phyloP scores from a whole-genome alignment of 2,329 filamentous ascomycete genomes.

The Pseudocercospora fijiensis region DNA sequence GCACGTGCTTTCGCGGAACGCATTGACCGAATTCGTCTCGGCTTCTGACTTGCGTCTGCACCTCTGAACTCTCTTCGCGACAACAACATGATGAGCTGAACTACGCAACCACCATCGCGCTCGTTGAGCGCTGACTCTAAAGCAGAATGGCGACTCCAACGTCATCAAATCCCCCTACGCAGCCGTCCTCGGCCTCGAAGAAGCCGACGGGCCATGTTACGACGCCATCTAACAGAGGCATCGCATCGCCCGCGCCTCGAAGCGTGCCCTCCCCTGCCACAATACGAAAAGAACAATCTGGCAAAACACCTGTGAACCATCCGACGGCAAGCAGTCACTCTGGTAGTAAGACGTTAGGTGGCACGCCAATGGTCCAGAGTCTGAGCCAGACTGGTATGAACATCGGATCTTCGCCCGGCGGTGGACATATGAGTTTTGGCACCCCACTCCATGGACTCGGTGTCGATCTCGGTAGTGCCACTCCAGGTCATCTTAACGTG shows the following conservation, averaged over 20 bases:
- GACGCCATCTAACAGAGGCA: slow-evolving; percentile 42
- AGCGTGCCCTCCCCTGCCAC: slow-evolving; percentile 33
- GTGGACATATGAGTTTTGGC: slow-evolving; percentile 25
- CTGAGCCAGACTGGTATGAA: slow-evolving; percentile 35
- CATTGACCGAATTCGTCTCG: background rate
- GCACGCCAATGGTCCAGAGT: slow-evolving; percentile 37
- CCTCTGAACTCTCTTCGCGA: slow-evolving; percentile 5
- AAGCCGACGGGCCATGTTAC: slow-evolving; percentile 30
- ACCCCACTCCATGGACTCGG: slow-evolving; percentile 34
- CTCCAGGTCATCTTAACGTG: slow-evolving; percentile 41
- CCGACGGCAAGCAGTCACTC: slow-evolving; percentile 32
- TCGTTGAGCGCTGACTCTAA: background rate
- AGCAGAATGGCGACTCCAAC: slow-evolving; percentile 33
- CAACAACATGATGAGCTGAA: slow-evolving; percentile 8
- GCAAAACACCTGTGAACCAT: slow-evolving; percentile 42
- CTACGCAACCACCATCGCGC: background rate
- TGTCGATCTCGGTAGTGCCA: slow-evolving; percentile 37
- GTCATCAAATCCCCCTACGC: slow-evolving; percentile 19
- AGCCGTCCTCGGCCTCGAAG: slow-evolving; percentile 35
- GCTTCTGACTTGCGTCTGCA: slow-evolving; percentile 5
- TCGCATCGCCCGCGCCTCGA: slow-evolving; percentile 43
- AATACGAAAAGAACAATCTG: slow-evolving; percentile 35
- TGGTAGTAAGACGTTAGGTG: slow-evolving; percentile 34
- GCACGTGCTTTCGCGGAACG: slow-evolving; percentile 16
- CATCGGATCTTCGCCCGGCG: slow-evolving; percentile 27